Evolutionary conservation across 169 alveolate species (phyloP).

Genomic region (Miamiensis avidus): DNA sequence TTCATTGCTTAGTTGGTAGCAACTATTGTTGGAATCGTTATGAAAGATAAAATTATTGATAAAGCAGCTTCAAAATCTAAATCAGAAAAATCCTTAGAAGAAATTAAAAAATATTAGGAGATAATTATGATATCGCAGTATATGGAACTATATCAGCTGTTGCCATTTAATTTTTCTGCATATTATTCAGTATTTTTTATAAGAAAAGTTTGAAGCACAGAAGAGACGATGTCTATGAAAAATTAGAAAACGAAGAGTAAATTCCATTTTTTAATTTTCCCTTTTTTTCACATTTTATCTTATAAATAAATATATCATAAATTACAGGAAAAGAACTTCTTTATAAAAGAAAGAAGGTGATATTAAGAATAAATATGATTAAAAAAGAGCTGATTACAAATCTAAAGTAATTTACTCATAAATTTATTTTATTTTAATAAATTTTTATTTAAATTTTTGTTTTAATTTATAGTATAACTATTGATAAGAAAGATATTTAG

Average conservation of each 20-base stretch:
- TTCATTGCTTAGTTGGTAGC: neutral
- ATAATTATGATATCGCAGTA: neutral
- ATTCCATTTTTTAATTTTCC: neutral
- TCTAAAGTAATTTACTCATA: neutral
- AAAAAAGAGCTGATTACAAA: neutral
- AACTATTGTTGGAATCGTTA: neutral
- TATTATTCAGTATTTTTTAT: neutral
- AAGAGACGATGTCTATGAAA: neutral
- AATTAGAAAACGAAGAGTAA: neutral
- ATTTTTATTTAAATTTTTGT: too few species aligned
- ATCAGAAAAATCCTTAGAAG: neutral
- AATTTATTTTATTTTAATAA: too few species aligned
- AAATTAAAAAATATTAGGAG: neutral
- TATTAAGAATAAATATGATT: neutral
- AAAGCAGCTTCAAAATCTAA: too few species aligned
- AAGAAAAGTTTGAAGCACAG: neutral
- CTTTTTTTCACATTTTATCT: too few species aligned
- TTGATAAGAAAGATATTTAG: neutral
- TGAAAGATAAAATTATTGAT: neutral
- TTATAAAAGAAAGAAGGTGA: neutral
- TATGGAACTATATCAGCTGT: neutral
- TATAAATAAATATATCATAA: too few species aligned
- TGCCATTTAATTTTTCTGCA: neutral
- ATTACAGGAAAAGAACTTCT: neutral
- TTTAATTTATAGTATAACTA: neutral